Evolutionary conservation across 1,139 yeast species (phyloP), one percentile per base, ranked within the genome.

Genomic region (Nakaseomyces kungkrabaensis): DNA sequence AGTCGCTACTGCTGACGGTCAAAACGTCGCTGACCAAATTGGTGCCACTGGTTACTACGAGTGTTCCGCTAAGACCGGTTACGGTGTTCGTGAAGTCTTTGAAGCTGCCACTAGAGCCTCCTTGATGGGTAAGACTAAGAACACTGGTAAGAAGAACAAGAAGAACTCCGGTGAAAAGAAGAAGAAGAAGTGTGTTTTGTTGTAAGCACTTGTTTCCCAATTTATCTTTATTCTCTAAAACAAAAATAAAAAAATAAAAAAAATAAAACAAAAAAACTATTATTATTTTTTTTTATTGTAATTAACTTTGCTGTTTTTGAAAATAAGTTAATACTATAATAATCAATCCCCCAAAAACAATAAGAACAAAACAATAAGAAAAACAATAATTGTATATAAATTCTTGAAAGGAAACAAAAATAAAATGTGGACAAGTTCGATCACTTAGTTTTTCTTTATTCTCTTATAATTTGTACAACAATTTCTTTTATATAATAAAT

Each of bases 1-100:
- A 52, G 95, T 86, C 45, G 71, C 87, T 27, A 69, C 83, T 37
- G 70, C 82, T 43, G 96, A 89, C 70, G 96, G 95, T 56, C 87
- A 85, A 69, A 74, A 79, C 43, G 87, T 87, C 52, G 95, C 96
- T 50, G 84, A 81, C 61, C 84, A 84, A 70, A 85, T 88, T 61
- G 95, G 95, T 56, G 95, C 96, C 49, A 74, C 82, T 54, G 81
- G 82, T 62, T 88, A 88, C 70, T 75, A 88, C 67, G 97, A 90
- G 73, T 89, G 97, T 74, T 89, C 96, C 47, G 96, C 97, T 41
- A 81, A 88, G 73, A 82, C 88, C 52, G 94, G 94, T 57, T 83
- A 81, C 68, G 95, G 95, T 68, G 95, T 88, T 55, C 84, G 88
- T 72, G 94, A 85, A 70, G 95, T 87, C 49, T 87, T 88, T 63